These are phyloP conservation scores for Amylocystis lapponica DNA, from an alignment of 768 basidiomycete genomes.

Conservation along the genomic window DNA sequence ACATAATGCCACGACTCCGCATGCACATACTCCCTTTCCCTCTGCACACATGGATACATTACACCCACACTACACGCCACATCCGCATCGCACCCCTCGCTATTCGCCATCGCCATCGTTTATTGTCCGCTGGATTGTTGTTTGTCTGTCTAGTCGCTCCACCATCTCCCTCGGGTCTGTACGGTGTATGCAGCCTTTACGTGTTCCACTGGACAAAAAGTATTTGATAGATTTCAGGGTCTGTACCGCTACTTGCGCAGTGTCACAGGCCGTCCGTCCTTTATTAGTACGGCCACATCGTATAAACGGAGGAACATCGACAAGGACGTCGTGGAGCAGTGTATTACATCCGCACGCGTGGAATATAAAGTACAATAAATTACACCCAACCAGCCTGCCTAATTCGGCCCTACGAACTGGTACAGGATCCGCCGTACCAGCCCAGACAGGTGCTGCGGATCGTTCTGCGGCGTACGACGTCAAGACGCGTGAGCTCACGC, in stretches of 20 bases:
- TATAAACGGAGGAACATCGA: background rate
- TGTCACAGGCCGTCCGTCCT: background rate
- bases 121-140: background rate
- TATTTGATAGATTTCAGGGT: no score
- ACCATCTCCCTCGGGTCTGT: background rate
- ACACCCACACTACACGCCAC: no score
- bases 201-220: background rate
- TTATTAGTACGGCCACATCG: background rate
- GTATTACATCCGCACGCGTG: no score
- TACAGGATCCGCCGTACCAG: slow-evolving; percentile 78
- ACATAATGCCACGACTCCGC: background rate
- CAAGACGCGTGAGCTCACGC: no score
- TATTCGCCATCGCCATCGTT: background rate
- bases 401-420: slow-evolving; percentile 84
- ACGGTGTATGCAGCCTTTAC: background rate
- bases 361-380: background rate
- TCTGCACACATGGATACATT: background rate
- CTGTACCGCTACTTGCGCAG: no score
- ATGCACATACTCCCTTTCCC: background rate
- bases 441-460: slow-evolving; percentile 78
- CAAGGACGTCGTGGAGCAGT: background rate
- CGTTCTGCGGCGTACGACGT: slow-evolving; percentile 32
- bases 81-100: background rate
- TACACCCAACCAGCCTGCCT: background rate
- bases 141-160: background rate